Base-by-base conservation (phyloP, 192 early-diverging fungal genomes). In the Oehlia diaphana region DNA sequence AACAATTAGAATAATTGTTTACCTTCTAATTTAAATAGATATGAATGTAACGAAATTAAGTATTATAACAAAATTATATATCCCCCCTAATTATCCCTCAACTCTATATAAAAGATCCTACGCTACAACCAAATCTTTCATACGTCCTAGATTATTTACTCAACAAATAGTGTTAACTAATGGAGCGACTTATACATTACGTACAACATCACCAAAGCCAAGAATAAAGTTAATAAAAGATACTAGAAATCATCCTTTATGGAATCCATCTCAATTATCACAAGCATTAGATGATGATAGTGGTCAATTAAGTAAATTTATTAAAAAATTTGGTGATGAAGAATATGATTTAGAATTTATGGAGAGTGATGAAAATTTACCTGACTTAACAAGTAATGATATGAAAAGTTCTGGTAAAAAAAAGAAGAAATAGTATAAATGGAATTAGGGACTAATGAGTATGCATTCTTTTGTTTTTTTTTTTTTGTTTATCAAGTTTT, bases 211-310 rank as follows among this genome's bases (percentile, higher is more conserved):
- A 3, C 97, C 97, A 8, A 91, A 93, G 79, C 75, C 90, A n/a
- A 86, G 94, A 75, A 87, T 96, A 53, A 93, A 93, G 70, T 87
- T 99, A 44, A 94, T 94, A 62, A 95, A 94, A 80, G 97, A 99
- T 81, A 94, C 94, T n/a, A 87, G 96, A 33, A 97, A 96, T 80
- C 95, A 98, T 78, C 91, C 93, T 33, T 87, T 99, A 12, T 99
- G 97, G 97, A 97, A 97, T 83, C 95, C 95, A 5, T 84, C 89
- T 68, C 73, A 88, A 65, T 80, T 74, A 13, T 82, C 83, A 61
- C 81, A 86, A 72, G 78, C 86, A 72, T 84, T 94, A n/a, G 87
- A 88, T 68, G 95, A 97, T 81, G 91, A 93, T 64, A 91, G 89
- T 37, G 96, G 93, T 1, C 93, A 95, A 63, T 80, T 98, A 42